These are phyloP conservation scores for Gossypium arboreum DNA, from an alignment of 345 rosid genomes.

Conservation along the genomic window DNA sequence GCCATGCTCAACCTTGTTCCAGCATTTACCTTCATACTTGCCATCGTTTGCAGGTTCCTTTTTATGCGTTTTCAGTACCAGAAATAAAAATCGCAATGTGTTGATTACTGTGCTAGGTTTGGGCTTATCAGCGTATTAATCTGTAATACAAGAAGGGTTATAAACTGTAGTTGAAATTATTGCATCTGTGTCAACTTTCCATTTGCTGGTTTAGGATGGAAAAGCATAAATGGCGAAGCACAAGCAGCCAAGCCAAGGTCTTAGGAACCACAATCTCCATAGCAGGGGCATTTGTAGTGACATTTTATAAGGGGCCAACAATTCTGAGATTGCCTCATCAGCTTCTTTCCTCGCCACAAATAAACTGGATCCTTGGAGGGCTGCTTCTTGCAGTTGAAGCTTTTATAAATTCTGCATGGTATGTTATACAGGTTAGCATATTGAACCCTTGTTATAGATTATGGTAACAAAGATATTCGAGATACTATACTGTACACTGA, in stretches of 20 bases:
- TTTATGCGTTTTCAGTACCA: not conserved
- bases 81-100: not conserved
- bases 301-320: conserved; percentile 57
- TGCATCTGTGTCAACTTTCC: not conserved
- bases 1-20: conserved; percentile 61
- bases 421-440: conserved; percentile 46
- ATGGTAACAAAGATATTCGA: not conserved
- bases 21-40: conserved; percentile 55
- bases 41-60: conserved; percentile 48
- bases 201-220: conserved; percentile 50
- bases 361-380: conserved; percentile 59
- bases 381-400: conserved; percentile 50
- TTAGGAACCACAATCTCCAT: conserved; percentile 54
- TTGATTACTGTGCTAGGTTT: not conserved
- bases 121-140: not conserved
- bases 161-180: not conserved
- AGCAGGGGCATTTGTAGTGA: conserved; percentile 57
- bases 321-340: conserved; percentile 25
- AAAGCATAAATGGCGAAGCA: conserved; percentile 40
- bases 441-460: not conserved
- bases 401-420: conserved; percentile 36
- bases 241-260: conserved; percentile 51
- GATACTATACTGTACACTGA: not conserved
- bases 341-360: conserved; percentile 25
- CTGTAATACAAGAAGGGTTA: not conserved